Conservation (phyloP, 371 early-diverging fungal genomes). For the Mortierella sp. region DNA sequence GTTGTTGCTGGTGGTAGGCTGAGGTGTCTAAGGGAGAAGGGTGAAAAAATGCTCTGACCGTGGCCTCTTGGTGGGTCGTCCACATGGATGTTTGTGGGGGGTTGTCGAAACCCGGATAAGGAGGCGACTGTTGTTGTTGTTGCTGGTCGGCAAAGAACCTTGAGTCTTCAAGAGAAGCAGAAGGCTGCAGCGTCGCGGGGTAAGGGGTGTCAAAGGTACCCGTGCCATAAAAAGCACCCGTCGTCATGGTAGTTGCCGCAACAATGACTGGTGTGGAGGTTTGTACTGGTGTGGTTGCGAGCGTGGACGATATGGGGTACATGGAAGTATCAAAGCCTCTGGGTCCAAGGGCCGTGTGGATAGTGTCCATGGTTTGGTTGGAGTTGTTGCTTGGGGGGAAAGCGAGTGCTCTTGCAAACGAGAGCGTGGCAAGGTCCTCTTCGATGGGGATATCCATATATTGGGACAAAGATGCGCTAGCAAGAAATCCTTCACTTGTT, state of each 20-base stretch:
- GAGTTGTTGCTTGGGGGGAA: background rate
- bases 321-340: background rate
- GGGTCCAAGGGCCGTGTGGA: background rate
- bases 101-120: background rate
- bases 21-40: background rate
- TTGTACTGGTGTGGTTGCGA: background rate
- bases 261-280: background rate
- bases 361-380: background rate
- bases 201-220: conserved; percentile 7
- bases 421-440: background rate
- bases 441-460: background rate
- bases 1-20: background rate
- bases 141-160: background rate
- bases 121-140: background rate
- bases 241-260: background rate
- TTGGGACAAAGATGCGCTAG: background rate
- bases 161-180: background rate
- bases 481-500: background rate
- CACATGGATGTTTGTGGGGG: background rate
- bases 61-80: background rate
- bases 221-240: background rate
- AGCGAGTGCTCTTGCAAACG: background rate
- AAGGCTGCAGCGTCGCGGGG: background rate
- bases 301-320: background rate
- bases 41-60: background rate